Evolutionary conservation across 805 yeast genomes (phyloP), one percentile per base, ranked within the genome.

Genomic region (Brettanomyces naardenensis): DNA sequence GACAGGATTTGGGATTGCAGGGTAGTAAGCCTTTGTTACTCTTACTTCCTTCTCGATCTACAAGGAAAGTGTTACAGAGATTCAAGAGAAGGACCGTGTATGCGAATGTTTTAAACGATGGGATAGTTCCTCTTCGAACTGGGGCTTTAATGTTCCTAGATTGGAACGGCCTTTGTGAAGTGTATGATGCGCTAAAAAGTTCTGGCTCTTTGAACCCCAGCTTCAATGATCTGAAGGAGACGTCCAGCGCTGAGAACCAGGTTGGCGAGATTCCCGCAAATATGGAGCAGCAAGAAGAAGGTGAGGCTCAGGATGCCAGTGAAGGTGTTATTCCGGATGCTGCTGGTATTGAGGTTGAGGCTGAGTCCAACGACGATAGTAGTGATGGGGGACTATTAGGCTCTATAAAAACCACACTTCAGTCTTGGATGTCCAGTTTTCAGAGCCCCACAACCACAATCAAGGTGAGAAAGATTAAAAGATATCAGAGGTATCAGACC

Each of bases 61-160:
- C 90, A 0, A 78, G 80, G 43, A 61, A 60, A 26, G 66, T 82
- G 0, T 67, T 90, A 41, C 71, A 73, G 40, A 59, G 61, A 40
- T 90, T 92, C 60, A 55, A 67, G 30, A 64, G 81, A 42, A 67
- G 97, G 44, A 87, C 96, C 0, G 64, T 83, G 0, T 92, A 92
- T 58, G 96, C 97, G 0, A 92, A 92, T 59, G 80, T 84, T 0
- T 68, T 85, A 15, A 80, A 92, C 58, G 98, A 92, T 61, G 98
- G 98, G 2, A 88, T 92, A 37, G 98, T 92, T 2, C 97, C 98
- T 0, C 64, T 92, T 48, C 65, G 97, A 36, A 92, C 98, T 0
- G 78, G 95, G 0, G 87, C 97, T 0, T 62, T 90, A 37, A 59
- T 90, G 20, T 90, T 81, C 51, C 58, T 92, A 11, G 97, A 92